Base-by-base conservation (phyloP, 2,329 filamentous ascomycete genomes). In the Hypoxylon sp. region DNA sequence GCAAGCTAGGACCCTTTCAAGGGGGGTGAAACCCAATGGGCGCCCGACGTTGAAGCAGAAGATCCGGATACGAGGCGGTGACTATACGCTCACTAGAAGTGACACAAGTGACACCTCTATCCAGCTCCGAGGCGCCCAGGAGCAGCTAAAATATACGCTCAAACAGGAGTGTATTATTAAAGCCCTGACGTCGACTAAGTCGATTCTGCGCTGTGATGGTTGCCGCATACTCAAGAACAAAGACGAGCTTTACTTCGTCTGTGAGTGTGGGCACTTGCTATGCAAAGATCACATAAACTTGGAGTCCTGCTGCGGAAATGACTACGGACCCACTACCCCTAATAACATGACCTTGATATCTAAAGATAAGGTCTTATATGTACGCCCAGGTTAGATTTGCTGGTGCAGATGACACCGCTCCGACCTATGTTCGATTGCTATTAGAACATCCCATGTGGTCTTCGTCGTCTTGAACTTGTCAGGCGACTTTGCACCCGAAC, bases 221-320 rank as follows among this genome's bases (percentile, higher is more conserved):
- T 77, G 76, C 42, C 58, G 40, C 3, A 11, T 17, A 42, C 6
- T 13, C 3, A 54, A 48, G 14, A 22, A 27, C 1, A 49, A n/a
- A n/a, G 11, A 61, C 0, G 56, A 64, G 2, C 51, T 75, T 3
- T 64, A 59, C 3, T 56, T 78, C 10, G 68, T 78, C 25, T 64
- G 67, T 11, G 68, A 73, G n/a, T 79, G 77, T 59, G 77, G 77
- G 6, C 77, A 79, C 51, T 49, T 78, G 1, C 54, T 79, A 10
- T 79, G 77, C 61, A 31, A 44, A 1, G 35, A 61, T 1, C 72
- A 76, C 42, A 25, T 61, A 6, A 14, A 35, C 1, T 46, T 17
- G 1, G 48, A 33, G 11, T 14, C 25, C 20, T 78, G 77, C 58
- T 74, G 74, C 8, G 59, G 68, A 7, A 20, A 30, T 5, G 40